These are phyloP conservation scores for Psidium guajava DNA, from an alignment of 345 rosid species.

Conservation along the genomic window DNA sequence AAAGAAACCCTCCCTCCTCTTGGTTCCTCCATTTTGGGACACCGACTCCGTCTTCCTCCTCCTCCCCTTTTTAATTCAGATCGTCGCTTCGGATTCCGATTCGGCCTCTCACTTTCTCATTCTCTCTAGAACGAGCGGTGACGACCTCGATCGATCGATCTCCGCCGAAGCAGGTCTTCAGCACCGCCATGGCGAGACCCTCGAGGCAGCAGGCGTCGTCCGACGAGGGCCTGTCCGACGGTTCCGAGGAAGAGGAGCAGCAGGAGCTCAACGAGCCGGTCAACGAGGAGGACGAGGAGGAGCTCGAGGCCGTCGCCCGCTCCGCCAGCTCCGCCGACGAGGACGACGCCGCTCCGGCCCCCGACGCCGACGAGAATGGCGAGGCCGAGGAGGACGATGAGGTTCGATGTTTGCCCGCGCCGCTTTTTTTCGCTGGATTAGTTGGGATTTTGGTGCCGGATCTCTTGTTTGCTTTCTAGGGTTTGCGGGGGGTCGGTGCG, in stretches of 20 bases:
- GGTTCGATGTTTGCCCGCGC: not conserved
- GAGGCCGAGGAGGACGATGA: not conserved
- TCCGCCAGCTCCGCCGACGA: conserved; percentile 65
- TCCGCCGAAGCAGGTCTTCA: not conserved
- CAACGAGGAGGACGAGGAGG: conserved; percentile 87
- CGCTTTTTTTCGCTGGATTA: not conserved
- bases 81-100: not conserved
- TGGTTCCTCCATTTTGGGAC: not conserved
- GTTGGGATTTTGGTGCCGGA: not conserved
- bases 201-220: conserved; percentile 49
- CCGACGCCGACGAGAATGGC: conserved; percentile 20
- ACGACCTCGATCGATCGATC: not conserved
- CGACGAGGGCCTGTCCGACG: conserved; percentile 52
- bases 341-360: conserved; percentile 18
- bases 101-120: not conserved
- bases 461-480: not conserved
- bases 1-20: not conserved
- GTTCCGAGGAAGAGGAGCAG: conserved; percentile 46
- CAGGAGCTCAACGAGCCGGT: not conserved
- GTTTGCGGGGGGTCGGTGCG: not conserved
- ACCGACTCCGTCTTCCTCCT: not conserved
- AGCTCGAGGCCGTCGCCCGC: conserved; percentile 95
- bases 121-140: not conserved
- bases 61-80: not conserved
- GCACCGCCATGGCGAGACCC: conserved; percentile 21